Evolutionary conservation across 1,139 yeast genomes (phyloP).

Genomic region (Pichia norvegensis): DNA sequence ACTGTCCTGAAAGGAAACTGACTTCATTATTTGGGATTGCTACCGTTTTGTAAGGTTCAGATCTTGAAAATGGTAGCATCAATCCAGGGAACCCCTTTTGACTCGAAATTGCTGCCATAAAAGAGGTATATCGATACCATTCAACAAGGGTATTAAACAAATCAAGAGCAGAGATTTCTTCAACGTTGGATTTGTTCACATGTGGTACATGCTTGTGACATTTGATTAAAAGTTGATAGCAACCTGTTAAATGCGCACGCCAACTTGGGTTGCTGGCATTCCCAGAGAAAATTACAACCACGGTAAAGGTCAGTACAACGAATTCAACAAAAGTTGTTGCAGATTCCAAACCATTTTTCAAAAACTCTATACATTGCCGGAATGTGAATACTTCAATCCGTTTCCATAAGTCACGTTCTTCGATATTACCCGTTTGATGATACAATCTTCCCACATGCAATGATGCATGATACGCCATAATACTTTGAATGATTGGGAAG

Average conservation of each 20-base stretch:
- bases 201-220: constrained; percentile 1
- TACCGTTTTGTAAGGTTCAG: background rate
- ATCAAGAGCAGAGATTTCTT: constrained; percentile 10
- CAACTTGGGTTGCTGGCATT: constrained; percentile 15
- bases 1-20: constrained; percentile 12
- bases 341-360: constrained; percentile 9
- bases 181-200: background rate
- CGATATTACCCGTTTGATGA: background rate
- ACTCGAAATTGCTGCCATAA: constrained; percentile 9
- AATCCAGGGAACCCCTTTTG: constrained; percentile 11
- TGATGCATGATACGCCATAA: constrained; percentile 17
- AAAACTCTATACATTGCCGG: constrained; percentile 14
- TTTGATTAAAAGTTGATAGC: constrained; percentile 12
- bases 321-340: constrained; percentile 11
- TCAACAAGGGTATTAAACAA: constrained; percentile 11
- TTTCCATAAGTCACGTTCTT: constrained; percentile 13
- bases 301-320: constrained; percentile 15
- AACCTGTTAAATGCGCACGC: constrained; percentile 16
- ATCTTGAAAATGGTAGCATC: background rate
- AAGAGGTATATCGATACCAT: constrained; percentile 15
- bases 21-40: constrained; percentile 10
- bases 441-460: constrained; percentile 13
- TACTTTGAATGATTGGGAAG: constrained; percentile 15
- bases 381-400: constrained; percentile 13
- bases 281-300: constrained; percentile 15